Conservation (phyloP, 1,284 basidiomycete species). For the Blastosporella zonata region DNA sequence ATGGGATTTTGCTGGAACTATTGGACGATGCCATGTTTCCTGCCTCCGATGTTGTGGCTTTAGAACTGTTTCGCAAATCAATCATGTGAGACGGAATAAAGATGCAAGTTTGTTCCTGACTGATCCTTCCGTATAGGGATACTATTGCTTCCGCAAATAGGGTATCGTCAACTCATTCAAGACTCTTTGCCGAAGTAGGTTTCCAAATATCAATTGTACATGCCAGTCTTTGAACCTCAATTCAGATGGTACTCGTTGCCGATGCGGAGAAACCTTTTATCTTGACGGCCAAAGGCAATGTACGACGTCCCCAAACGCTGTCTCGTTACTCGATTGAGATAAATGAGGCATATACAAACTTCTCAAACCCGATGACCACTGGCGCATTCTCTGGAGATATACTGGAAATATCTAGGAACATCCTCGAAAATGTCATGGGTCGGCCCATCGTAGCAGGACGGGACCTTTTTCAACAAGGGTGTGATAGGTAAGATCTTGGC, state of each 20-base stretch:
- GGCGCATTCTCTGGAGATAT: not conserved
- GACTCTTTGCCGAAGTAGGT: conserved; percentile 1
- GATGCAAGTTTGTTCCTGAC: not conserved
- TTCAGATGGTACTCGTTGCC: conserved; percentile 3
- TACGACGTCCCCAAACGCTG: not conserved
- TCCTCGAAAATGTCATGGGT: not conserved
- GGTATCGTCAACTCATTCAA: not conserved
- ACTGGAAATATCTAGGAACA: not conserved
- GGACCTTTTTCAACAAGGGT: conserved; percentile 6
- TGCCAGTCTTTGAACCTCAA: not conserved
- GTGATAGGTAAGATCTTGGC: not conserved
- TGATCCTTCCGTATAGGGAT: not conserved
- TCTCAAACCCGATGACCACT: not conserved
- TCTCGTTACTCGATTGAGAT: not conserved
- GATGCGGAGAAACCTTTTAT: not conserved
- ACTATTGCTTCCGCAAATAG: not conserved
- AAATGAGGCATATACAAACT: not conserved
- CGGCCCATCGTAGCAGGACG: not conserved
- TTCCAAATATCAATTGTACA: not conserved
- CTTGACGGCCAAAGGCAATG: conserved; percentile 1
- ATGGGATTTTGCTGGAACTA: conserved; percentile 2
- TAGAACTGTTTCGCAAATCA: conserved; percentile 2
- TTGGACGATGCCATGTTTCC: not conserved
- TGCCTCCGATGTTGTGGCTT: not conserved
- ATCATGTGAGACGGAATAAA: not conserved